A percentile compares a stretch with the other conserved stretches of the same genome.
Evolutionary conservation across 108 stramenopile species (phyloP).

Genomic region (Cyclotella baltica): DNA sequence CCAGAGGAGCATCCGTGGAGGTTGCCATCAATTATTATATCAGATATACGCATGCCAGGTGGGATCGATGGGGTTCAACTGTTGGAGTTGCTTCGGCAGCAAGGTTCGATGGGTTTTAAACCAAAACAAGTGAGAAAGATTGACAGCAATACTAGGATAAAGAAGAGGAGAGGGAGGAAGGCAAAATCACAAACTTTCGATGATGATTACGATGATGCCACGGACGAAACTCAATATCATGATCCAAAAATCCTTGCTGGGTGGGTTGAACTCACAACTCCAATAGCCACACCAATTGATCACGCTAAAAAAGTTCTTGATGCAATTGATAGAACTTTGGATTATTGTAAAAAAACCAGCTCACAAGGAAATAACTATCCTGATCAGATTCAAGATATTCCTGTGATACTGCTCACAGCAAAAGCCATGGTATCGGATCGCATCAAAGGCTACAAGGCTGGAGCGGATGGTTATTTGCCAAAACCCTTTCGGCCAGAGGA

Average conservation of each 20-base stretch:
- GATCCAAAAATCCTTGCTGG: conserved; percentile 16
- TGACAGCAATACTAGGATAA: not conserved
- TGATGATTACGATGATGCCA: not conserved
- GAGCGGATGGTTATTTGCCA: conserved; percentile 83
- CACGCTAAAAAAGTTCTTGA: conserved; percentile 25
- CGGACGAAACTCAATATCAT: conserved; percentile 15
- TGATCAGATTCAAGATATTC: conserved; percentile 36
- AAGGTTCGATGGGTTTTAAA: not conserved
- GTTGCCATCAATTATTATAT: conserved; percentile 73
- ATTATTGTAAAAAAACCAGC: not conserved
- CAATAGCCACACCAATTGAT: conserved; percentile 33
- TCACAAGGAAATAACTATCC: conserved; percentile 12
- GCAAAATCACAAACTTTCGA: not conserved
- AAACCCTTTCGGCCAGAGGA: conserved; percentile 93
- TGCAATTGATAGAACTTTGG: conserved; percentile 2
- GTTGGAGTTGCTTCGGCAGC: conserved; percentile 51
- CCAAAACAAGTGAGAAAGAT: not conserved
- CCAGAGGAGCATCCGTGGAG: conserved; percentile 30
- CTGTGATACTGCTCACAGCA: conserved; percentile 86
- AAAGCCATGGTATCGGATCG: conserved; percentile 85
- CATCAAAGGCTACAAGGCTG: conserved; percentile 80
- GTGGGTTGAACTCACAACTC: not conserved
- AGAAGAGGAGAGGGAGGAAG: conserved; percentile 24
- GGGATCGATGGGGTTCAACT: conserved; percentile 83
- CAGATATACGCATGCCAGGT: conserved; percentile 91